phyloP scores from a whole-genome alignment of 805 yeast genomes.

The Zygosaccharomyces pseudorouxii region DNA sequence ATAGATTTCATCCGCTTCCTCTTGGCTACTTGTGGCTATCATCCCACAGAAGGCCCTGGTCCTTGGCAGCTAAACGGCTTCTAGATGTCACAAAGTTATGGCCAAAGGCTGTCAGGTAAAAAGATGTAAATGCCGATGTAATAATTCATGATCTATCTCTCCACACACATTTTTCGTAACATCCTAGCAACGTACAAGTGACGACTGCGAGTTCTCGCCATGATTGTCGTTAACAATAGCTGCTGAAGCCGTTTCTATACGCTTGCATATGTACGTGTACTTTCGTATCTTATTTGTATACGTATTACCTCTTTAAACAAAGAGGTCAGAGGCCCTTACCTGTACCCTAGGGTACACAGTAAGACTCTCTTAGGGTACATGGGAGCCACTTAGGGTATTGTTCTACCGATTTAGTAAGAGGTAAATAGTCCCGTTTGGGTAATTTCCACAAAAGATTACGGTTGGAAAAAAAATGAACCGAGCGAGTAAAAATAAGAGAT shows the following conservation, averaged over 20 bases:
- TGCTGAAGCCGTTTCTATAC: background rate
- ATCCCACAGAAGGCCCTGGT: too few species aligned
- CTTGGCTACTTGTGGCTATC: too few species aligned
- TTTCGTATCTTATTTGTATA: background rate
- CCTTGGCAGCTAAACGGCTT: too few species aligned
- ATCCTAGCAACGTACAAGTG: too few species aligned
- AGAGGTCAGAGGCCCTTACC: background rate
- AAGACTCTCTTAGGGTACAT: background rate
- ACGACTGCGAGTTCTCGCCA: background rate
- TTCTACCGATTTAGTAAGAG: background rate
- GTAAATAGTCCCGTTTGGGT: slow-evolving; percentile 10
- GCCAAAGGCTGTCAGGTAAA: too few species aligned
- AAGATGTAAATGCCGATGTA: too few species aligned
- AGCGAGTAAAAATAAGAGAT: background rate
- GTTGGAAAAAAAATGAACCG: background rate
- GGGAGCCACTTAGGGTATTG: background rate
- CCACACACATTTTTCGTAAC: too few species aligned
- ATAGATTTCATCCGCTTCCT: too few species aligned
- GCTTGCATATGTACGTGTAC: background rate
- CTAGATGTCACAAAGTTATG: too few species aligned
- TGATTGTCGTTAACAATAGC: background rate
- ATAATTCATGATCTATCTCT: too few species aligned
- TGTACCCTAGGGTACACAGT: background rate
- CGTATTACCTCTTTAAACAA: background rate
- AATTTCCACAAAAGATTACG: slow-evolving; percentile 11